These are phyloP conservation scores for Vanrija humicola DNA, from an alignment of 1,284 basidiomycete species.

Conservation along the genomic window DNA sequence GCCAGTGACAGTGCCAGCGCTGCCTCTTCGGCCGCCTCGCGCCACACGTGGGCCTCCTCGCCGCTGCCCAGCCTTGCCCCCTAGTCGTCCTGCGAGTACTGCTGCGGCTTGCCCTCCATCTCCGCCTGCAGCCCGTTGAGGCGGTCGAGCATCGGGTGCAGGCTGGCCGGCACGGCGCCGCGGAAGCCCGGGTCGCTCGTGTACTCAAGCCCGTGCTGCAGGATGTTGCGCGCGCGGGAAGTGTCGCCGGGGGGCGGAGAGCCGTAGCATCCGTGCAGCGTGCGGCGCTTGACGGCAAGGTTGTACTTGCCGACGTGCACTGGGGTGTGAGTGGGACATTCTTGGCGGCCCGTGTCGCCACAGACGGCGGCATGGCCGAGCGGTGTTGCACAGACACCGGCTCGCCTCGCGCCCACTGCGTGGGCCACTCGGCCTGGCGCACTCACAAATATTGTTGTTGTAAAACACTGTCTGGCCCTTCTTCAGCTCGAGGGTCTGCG, in stretches of 20 bases:
- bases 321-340: neutral
- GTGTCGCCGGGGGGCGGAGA: slow-evolving; percentile 59
- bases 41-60: too few species aligned
- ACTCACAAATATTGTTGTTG: slow-evolving; percentile 72
- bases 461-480: slow-evolving; percentile 76
- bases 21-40: too few species aligned
- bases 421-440: neutral
- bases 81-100: slow-evolving; percentile 54
- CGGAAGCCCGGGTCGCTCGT: slow-evolving; percentile 54
- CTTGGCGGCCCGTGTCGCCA: too few species aligned
- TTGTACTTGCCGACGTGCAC: slow-evolving; percentile 53
- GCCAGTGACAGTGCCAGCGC: too few species aligned
- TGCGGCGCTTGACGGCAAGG: slow-evolving; percentile 57
- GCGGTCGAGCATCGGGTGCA: slow-evolving; percentile 59
- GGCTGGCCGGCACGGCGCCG: slow-evolving; percentile 54
- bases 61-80: too few species aligned
- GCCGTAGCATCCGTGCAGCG: slow-evolving; percentile 71
- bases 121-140: slow-evolving; percentile 59
- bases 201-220: slow-evolving; percentile 70
- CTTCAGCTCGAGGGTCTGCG: slow-evolving; percentile 59
- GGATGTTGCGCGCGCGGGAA: slow-evolving; percentile 65
- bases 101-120: slow-evolving; percentile 51
- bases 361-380: neutral
- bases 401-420: neutral
- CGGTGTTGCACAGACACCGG: too few species aligned